These are phyloP conservation scores for Hysterangium stoloniferum DNA, from an alignment of 768 basidiomycete species.

Conservation along the genomic window DNA sequence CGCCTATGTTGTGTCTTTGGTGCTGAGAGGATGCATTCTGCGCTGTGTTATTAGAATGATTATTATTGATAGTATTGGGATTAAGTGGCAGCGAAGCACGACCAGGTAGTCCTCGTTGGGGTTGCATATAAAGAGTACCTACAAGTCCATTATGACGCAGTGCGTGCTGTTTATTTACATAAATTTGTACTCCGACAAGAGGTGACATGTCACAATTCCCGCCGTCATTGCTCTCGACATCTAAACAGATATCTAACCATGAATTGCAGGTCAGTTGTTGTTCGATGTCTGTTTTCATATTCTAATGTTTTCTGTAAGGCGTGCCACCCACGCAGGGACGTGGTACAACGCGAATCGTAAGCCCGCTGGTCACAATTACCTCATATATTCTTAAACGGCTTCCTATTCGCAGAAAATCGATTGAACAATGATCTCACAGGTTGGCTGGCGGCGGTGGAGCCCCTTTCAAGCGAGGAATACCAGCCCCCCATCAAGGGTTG, in stretches of 20 bases:
- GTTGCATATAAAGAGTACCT: slow-evolving; percentile 1
- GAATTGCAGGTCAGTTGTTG: slow-evolving; percentile 1
- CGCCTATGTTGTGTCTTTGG: background rate
- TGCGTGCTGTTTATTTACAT: background rate
- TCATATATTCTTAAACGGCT: background rate
- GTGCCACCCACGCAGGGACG: slow-evolving; percentile 77
- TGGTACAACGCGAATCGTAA: slow-evolving; percentile 80
- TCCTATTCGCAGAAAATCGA: slow-evolving; percentile 34
- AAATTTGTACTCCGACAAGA: background rate
- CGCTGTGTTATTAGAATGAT: background rate
- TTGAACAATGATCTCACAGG: slow-evolving; percentile 53
- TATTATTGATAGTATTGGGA: background rate
- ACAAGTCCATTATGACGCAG: background rate
- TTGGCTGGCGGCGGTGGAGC: slow-evolving; percentile 56
- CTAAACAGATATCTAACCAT: background rate
- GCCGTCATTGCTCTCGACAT: background rate
- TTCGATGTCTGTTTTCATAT: background rate
- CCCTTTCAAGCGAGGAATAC: slow-evolving; percentile 24
- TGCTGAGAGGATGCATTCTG: background rate
- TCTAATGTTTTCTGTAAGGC: slow-evolving; percentile 27
- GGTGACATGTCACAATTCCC: background rate
- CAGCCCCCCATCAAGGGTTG: slow-evolving; percentile 59
- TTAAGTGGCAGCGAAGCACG: background rate
- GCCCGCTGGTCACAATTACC: slow-evolving; percentile 15
- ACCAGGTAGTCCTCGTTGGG: slow-evolving; percentile 5